These are phyloP conservation scores for Nitzschia palea DNA, from an alignment of 108 stramenopile genomes.

Conservation along the genomic window DNA sequence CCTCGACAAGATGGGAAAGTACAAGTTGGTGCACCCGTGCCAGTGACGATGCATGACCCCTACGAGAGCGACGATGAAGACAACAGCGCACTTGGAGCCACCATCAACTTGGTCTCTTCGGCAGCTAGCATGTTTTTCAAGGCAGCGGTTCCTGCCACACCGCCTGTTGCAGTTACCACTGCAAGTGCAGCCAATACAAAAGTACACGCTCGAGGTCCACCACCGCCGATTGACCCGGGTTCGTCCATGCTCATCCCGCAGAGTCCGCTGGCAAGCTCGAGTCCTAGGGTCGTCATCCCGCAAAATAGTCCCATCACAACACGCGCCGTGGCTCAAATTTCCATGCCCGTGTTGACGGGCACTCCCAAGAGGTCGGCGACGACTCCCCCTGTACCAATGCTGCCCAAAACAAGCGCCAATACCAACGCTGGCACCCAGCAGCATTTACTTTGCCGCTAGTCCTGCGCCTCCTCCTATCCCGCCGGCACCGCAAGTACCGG, in stretches of 20 bases:
- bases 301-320: conserved; percentile 2
- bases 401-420: too few species aligned
- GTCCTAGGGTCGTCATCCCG: conserved; percentile 7
- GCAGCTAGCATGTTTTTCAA: conserved; percentile 22
- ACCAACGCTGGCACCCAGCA: too few species aligned
- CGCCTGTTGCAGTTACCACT: background rate
- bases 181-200: background rate
- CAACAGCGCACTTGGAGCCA: conserved; percentile 30
- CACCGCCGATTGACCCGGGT: conserved; percentile 24
- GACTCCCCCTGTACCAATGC: too few species aligned
- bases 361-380: too few species aligned
- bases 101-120: conserved; percentile 35
- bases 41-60: too few species aligned
- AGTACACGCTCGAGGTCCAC: conserved; percentile 6
- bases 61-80: conserved; percentile 22
- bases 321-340: conserved; percentile 3
- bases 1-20: too few species aligned
- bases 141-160: conserved; percentile 10
- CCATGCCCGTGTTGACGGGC: background rate
- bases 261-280: conserved; percentile 13
- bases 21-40: too few species aligned
- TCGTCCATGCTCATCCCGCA: conserved; percentile 21
- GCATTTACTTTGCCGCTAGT: too few species aligned
- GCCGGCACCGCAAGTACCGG: too few species aligned
- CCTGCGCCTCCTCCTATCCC: too few species aligned